Evolutionary conservation across 495 filamentous ascomycete genomes (phyloP).

Genomic region (Talaromyces borbonicus): DNA sequence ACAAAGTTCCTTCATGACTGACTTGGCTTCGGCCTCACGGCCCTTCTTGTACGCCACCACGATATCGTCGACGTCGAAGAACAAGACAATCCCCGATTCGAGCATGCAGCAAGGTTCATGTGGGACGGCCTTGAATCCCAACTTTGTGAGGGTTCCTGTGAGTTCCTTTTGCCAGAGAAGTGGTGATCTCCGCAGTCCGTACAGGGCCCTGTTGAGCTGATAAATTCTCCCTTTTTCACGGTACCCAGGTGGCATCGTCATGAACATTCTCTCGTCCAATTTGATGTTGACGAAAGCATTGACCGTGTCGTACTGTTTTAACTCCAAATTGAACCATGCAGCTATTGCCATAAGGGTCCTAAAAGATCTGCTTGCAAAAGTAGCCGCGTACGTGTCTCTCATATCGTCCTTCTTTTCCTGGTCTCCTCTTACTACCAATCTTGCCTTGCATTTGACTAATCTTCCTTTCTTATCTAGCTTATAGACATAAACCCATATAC

Average conservation of each 20-base stretch:
- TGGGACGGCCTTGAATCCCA: slow-evolving; percentile 12
- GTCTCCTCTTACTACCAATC: slow-evolving; percentile 20
- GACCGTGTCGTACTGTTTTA: slow-evolving; percentile 16
- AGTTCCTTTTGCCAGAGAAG: slow-evolving; percentile 16
- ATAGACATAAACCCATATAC: slow-evolving; percentile 13
- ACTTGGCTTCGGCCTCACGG: slow-evolving; percentile 1
- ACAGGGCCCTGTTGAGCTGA: slow-evolving; percentile 12
- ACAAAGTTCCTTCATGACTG: slow-evolving; percentile 9
- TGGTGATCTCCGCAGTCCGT: slow-evolving; percentile 16
- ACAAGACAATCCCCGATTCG: slow-evolving; percentile 11
- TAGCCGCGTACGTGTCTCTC: slow-evolving; percentile 12
- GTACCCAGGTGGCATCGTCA: slow-evolving; percentile 10
- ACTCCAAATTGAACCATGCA: slow-evolving; percentile 16
- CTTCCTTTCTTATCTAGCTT: slow-evolving; percentile 15
- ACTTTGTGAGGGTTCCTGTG: slow-evolving; percentile 7
- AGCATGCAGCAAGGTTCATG: slow-evolving; percentile 15
- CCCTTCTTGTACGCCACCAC: slow-evolving; percentile 6
- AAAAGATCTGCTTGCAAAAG: slow-evolving; percentile 16
- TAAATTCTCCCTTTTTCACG: slow-evolving; percentile 1
- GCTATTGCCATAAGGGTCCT: slow-evolving; percentile 14
- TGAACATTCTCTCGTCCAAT: slow-evolving; percentile 12
- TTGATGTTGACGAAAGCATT: slow-evolving; percentile 20
- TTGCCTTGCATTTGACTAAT: slow-evolving; percentile 19
- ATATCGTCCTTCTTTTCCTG: slow-evolving; percentile 10
- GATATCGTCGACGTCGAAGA: slow-evolving; percentile 20